Conservation (phyloP, 2,329 filamentous ascomycete species). For the Aspergillus amoenus region DNA sequence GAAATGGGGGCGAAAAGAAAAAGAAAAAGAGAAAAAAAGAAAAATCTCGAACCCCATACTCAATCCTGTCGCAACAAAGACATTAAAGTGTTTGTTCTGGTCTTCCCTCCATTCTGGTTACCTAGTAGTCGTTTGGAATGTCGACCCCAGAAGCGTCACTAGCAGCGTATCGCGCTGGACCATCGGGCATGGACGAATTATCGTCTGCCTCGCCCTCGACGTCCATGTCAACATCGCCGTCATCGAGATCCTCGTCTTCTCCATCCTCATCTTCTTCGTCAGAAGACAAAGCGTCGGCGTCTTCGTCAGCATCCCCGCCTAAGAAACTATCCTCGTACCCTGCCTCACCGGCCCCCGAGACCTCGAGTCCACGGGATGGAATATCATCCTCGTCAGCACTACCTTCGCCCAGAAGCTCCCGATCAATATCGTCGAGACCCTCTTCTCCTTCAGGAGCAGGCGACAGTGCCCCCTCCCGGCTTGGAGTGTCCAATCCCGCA, state of each 20-base stretch:
- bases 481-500: conserved; percentile 25
- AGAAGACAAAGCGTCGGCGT: conserved; percentile 26
- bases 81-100: background rate
- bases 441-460: conserved; percentile 32
- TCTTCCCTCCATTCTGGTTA: conserved; percentile 17
- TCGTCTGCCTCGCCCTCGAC: conserved; percentile 28
- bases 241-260: conserved; percentile 38
- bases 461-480: conserved; percentile 24
- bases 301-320: conserved; percentile 24
- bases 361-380: conserved; percentile 13
- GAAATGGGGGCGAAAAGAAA: background rate
- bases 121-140: conserved; percentile 17
- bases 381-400: conserved; percentile 37
- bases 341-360: conserved; percentile 21
- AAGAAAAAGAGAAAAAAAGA: background rate
- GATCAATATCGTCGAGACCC: conserved; percentile 38
- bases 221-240: conserved; percentile 25
- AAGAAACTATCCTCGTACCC: conserved; percentile 29
- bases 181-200: conserved; percentile 33
- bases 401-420: conserved; percentile 37
- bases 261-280: conserved; percentile 29
- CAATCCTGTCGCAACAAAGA: background rate
- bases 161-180: conserved; percentile 32
- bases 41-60: background rate
- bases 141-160: conserved; percentile 28